Percentiles rank a stretch among this genome's conserved stretches.
These are phyloP conservation scores for Arabis hirsuta DNA, from an alignment of 345 rosid genomes.

Conservation along the genomic window DNA sequence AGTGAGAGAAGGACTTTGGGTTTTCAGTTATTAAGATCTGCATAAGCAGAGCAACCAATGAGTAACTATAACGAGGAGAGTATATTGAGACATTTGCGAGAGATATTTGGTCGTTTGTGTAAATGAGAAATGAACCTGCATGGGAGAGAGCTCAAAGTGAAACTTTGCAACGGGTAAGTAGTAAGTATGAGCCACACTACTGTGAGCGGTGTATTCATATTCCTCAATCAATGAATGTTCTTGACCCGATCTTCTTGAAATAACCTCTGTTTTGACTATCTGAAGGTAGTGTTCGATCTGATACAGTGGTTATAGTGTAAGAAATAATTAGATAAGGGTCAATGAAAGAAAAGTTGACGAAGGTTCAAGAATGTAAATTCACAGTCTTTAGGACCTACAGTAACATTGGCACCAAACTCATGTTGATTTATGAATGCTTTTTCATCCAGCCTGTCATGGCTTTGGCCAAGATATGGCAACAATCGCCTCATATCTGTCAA, in stretches of 20 bases:
- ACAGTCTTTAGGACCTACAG: slow-evolving; percentile 60
- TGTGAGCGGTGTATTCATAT: slow-evolving; percentile 95
- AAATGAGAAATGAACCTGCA: slow-evolving; percentile 68
- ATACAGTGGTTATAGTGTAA: slow-evolving; percentile 1
- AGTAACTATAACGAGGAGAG: slow-evolving; percentile 7
- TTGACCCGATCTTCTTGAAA: slow-evolving; percentile 46
- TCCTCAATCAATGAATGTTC: slow-evolving; percentile 68
- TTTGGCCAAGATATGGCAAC: slow-evolving; percentile 80
- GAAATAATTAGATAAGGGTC: background rate
- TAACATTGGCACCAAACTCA: slow-evolving; percentile 87
- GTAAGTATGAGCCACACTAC: slow-evolving; percentile 72
- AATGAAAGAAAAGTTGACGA: background rate
- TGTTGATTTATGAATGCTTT: slow-evolving; percentile 76
- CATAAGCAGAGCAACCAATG: slow-evolving; percentile 28
- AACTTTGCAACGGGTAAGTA: slow-evolving; percentile 81
- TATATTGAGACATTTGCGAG: slow-evolving; percentile 8
- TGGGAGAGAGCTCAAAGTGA: slow-evolving; percentile 96
- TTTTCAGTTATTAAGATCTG: slow-evolving; percentile 88
- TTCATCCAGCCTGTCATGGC: slow-evolving; percentile 86
- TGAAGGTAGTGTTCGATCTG: slow-evolving; percentile 99
- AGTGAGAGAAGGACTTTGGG: slow-evolving; percentile 85
- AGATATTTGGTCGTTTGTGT: background rate
- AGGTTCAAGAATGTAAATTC: slow-evolving; percentile 13
- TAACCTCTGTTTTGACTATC: slow-evolving; percentile 88
- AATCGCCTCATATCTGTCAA: slow-evolving; percentile 67